Conservation (phyloP, 768 basidiomycete species). For the Tricholomella constricta region DNA sequence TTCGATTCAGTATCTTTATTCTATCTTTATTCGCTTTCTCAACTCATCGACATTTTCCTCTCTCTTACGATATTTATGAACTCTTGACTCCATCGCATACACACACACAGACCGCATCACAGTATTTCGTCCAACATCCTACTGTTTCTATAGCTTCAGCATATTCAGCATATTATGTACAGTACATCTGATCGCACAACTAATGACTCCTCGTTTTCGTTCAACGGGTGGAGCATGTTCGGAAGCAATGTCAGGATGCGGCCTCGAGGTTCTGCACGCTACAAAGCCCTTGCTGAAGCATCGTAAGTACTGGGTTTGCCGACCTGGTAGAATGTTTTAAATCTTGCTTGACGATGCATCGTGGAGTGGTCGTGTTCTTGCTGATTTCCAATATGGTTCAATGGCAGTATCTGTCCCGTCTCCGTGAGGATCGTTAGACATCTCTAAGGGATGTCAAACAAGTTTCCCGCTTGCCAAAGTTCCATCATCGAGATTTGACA, state of each 20-base stretch:
- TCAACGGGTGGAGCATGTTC: neutral
- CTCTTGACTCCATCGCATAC: neutral
- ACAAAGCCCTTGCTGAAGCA: neutral
- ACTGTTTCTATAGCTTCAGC: slow-evolving; percentile 6
- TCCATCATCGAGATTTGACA: neutral
- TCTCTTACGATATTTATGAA: slow-evolving; percentile 3
- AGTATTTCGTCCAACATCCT: neutral
- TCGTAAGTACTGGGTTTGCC: neutral
- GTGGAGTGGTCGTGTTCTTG: slow-evolving; percentile 14
- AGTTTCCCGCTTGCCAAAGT: neutral
- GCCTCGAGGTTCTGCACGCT: slow-evolving; percentile 1
- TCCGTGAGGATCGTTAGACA: neutral
- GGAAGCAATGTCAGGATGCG: neutral
- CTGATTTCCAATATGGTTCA: neutral
- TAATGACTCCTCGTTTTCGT: neutral
- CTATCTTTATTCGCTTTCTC: slow-evolving; percentile 10
- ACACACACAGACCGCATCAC: neutral
- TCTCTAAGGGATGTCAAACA: too few relatives aligned
- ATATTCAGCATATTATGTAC: neutral
- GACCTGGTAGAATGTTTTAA: slow-evolving; percentile 3
- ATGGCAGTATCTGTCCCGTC: neutral
- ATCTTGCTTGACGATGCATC: slow-evolving; percentile 6
- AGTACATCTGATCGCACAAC: neutral
- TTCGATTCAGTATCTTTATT: slow-evolving; percentile 10
- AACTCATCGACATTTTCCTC: neutral